Base-by-base conservation (phyloP, 306 rosid genomes). In the Cicer judaicum region DNA sequence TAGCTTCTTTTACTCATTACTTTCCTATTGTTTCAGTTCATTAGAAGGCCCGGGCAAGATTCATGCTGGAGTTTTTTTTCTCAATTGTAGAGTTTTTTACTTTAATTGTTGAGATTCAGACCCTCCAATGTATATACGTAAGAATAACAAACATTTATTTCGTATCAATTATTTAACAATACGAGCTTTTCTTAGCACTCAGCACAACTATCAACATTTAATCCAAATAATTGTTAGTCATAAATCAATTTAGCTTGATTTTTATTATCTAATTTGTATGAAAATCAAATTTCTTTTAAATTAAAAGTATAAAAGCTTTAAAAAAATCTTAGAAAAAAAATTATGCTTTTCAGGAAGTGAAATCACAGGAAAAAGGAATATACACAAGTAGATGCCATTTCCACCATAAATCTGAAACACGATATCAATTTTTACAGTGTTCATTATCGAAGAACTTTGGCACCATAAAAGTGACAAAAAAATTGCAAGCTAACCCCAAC, bases 401-500 rank as follows among this genome's bases (percentile, higher is more conserved):
- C 74, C 76, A 68, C 65, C 69, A 64, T 69, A 64, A 81, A 73
- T 70, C 76, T 12, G 53, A 70, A 49, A 57, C 67, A 73, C 40
- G 19, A 52, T 41, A 73, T 68, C 46, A 61, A 47, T 65, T 70
- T 74, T 44, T 74, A 84, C 84, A 84, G 55, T 57, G 70, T 61
- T 60, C 7, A 68, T 5, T 61, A 48, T 34, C 19, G 62, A 46
- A 68, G 57, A 84, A 74, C 68, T 41, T 67, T 43, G 79, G 77
- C 84, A 65, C 77, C 83, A 65, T 46, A 64, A 84, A 84, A 81
- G 60, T 81, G 77, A 65, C 77, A 24, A 57, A 24, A 60, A 60
- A 68, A 75, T 78, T 79, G 81, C 81, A 84, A 78, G 60, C 83
- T 64, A 78, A 66, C 81, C 74, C 79, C 76, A 73, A 36, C 59